Conservation (phyloP, 2,329 filamentous ascomycete species). For the Ophiostoma montium region DNA sequence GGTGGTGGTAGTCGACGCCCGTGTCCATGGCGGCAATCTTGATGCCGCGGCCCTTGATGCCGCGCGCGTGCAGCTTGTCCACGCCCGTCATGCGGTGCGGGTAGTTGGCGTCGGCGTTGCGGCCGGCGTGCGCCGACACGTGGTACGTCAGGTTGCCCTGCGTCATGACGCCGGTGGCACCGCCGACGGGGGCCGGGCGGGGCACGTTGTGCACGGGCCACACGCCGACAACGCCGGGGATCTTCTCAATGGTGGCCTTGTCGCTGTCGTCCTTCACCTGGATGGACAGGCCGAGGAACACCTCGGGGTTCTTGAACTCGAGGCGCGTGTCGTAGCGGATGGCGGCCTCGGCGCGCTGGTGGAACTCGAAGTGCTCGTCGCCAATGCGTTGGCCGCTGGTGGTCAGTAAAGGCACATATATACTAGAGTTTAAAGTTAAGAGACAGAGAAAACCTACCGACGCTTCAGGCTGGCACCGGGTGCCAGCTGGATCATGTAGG, state of each 20-base stretch:
- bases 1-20: slow-evolving; percentile 17
- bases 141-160: not conserved
- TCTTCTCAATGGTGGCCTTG: not conserved
- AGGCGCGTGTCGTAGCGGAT: not conserved
- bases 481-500: not conserved
- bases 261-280: not conserved
- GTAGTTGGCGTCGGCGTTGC: not conserved
- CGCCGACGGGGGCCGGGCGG: not conserved
- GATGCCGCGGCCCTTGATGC: slow-evolving; percentile 34
- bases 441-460: not conserved
- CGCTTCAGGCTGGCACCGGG: not conserved
- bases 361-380: not conserved
- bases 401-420: not conserved
- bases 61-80: slow-evolving; percentile 34
- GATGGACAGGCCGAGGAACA: not conserved
- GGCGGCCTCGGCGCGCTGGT: not conserved
- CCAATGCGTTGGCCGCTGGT: not conserved
- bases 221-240: not conserved
- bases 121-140: not conserved
- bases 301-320: not conserved
- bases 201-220: not conserved
- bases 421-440: not conserved
- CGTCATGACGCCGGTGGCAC: not conserved
- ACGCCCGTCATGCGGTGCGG: slow-evolving; percentile 42
- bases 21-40: slow-evolving; percentile 40